These are phyloP conservation scores for Eucalyptus sp. DNA, from an alignment of 345 rosid species.

Conservation along the genomic window DNA sequence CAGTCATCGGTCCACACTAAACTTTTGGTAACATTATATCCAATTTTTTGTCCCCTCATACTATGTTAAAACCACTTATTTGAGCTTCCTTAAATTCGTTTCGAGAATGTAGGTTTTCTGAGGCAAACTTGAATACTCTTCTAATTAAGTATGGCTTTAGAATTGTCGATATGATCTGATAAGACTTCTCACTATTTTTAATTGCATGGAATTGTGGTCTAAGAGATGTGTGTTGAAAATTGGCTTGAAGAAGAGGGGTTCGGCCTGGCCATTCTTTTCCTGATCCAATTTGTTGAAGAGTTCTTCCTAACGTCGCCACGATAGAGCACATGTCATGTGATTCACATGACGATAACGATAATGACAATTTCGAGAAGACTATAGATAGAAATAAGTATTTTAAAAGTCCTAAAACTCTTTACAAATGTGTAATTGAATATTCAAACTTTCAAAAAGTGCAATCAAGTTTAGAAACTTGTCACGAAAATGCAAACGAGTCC, in stretches of 20 bases:
- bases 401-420: too few species aligned
- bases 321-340: not conserved
- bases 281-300: not conserved
- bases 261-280: rapidly evolving
- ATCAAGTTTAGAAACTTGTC: too few species aligned
- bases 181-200: not conserved
- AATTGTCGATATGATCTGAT: not conserved
- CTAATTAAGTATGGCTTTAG: not conserved
- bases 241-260: not conserved
- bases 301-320: rapidly evolving
- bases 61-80: not conserved
- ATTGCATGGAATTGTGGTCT: not conserved
- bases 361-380: not conserved
- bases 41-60: not conserved
- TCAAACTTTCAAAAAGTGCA: rapidly evolving
- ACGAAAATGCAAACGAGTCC: rapidly evolving
- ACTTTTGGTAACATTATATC: not conserved
- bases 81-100: not conserved
- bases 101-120: not conserved
- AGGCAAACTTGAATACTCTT: not conserved
- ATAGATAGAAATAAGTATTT: rapidly evolving
- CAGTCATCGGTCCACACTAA: not conserved
- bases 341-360: not conserved
- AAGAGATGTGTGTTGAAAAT: not conserved
- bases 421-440: rapidly evolving